Conservation (phyloP, 495 filamentous ascomycete genomes). For the Choiromyces venosus region DNA sequence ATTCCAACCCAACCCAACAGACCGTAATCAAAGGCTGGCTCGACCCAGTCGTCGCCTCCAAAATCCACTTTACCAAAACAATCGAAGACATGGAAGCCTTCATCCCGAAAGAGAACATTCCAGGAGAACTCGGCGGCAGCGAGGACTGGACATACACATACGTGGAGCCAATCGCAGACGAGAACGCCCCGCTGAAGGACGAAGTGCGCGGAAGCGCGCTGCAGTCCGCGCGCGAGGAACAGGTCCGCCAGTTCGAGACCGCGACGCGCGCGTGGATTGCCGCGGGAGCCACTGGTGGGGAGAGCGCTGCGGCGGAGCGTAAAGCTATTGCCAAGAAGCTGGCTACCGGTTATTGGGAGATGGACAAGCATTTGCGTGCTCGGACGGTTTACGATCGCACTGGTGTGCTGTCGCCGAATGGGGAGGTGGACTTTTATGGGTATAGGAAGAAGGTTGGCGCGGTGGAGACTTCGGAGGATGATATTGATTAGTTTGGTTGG, state of each 20-base stretch:
- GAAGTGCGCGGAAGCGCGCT: constrained; percentile 56
- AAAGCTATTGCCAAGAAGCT: constrained; percentile 56
- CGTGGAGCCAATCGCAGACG: constrained; percentile 64
- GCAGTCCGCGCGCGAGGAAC: constrained; percentile 52
- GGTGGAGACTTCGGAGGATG: constrained; percentile 49
- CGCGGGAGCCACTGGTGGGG: constrained; percentile 35
- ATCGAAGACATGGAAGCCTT: constrained; percentile 71
- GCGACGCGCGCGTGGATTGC: constrained; percentile 65
- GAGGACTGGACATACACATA: constrained; percentile 79
- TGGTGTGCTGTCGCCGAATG: constrained; percentile 61
- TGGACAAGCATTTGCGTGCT: constrained; percentile 71
- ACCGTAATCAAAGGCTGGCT: constrained; percentile 93
- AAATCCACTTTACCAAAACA: constrained; percentile 90
- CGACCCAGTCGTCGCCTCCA: constrained; percentile 89
- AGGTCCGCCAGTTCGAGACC: constrained; percentile 66
- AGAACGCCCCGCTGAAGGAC: constrained; percentile 51
- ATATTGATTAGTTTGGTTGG: constrained; percentile 50
- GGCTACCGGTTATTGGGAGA: constrained; percentile 72
- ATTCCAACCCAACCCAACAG: constrained; percentile 38
- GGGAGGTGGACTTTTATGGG: constrained; percentile 62
- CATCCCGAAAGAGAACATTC: constrained; percentile 64
- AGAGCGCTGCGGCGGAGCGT: constrained; percentile 49
- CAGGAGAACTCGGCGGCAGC: constrained; percentile 72
- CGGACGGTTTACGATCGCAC: constrained; percentile 68
- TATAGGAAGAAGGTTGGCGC: constrained; percentile 35